Base-by-base conservation (phyloP, 2,329 filamentous ascomycete species). In the Tolypocladium paradoxum region DNA sequence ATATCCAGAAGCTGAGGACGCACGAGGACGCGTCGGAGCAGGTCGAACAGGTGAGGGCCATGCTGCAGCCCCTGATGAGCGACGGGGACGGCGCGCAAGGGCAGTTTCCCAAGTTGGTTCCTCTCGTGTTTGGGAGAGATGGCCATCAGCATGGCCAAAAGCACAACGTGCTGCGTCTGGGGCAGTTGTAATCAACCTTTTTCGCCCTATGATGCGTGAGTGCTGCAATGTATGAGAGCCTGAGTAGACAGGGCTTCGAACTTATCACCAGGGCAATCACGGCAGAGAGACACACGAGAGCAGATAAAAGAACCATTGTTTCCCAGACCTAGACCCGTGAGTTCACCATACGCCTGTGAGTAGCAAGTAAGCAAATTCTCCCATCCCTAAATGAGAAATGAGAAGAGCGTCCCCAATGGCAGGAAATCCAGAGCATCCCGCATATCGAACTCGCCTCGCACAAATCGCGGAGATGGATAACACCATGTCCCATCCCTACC, bases 11-110 rank as follows among this genome's bases (percentile, higher is more conserved):
- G 46, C 55, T 70, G n/a, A 54, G 54, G 18, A 52, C 52, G 16
- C 52, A 57, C 24, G 52, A 61, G 33, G 56, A 60, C 14, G 58
- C 60, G 9, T 52, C 49, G 8, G 58, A 49, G 29, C 57, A 63
- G 56, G 51, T 65, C 1, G 54, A 49, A 22, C 58, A 65, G 52
- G 53, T 69, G 1, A 59, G 57, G 52, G 53, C 27, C 8, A 27
- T 69, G 57, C 45, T 70, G n/a, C 48, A 56, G 27, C 57, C 57
- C 3, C 52, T 66, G 27, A 54, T 62, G 4, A 49, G 31, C 4
- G 27, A 50, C 4, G 40, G n/a, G 9, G 33, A 27, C 12, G 54
- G 51, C 12, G 43, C 34, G 1, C 29, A 45, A 2, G 47, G 29
- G 6, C 24, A 47, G 2, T 60, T 55, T 40, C 52, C 61, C 8